Evolutionary conservation across 2,329 filamentous ascomycete genomes (phyloP).

Genomic region (Ceratocystis albifundus): DNA sequence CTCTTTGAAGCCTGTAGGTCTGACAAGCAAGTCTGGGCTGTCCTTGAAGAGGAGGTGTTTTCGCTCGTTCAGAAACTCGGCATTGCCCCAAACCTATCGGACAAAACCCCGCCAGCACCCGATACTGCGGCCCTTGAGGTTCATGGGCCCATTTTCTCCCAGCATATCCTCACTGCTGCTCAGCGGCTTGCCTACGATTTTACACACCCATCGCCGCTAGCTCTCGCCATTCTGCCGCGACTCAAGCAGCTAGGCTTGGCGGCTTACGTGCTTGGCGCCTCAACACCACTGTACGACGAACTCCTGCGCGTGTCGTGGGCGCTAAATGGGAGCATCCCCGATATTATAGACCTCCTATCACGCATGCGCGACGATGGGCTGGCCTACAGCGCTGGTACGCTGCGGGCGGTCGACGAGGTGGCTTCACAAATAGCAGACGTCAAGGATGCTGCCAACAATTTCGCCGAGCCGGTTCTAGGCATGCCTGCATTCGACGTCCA

Average conservation of each 20-base stretch:
- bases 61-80: slow-evolving; percentile 45
- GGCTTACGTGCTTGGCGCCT: slow-evolving; percentile 60
- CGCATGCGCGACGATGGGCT: slow-evolving; percentile 57
- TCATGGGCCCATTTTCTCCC: slow-evolving; percentile 54
- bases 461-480: slow-evolving; percentile 16
- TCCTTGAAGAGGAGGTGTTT: slow-evolving; percentile 58
- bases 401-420: slow-evolving; percentile 14
- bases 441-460: background rate
- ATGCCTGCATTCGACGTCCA: slow-evolving; percentile 9
- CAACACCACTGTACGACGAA: slow-evolving; percentile 57
- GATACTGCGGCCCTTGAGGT: slow-evolving; percentile 35
- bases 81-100: slow-evolving; percentile 28
- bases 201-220: slow-evolving; percentile 44
- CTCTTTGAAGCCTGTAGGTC: slow-evolving; percentile 45
- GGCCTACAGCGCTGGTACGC: slow-evolving; percentile 8
- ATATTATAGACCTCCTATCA: slow-evolving; percentile 45
- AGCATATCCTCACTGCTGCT: slow-evolving; percentile 47
- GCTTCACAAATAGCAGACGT: slow-evolving; percentile 6
- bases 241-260: slow-evolving; percentile 56
- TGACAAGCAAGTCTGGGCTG: slow-evolving; percentile 55
- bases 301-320: slow-evolving; percentile 52
- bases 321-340: slow-evolving; percentile 45
- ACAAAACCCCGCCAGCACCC: background rate
- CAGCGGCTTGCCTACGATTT: slow-evolving; percentile 48
- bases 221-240: slow-evolving; percentile 51